phyloP scores from a whole-genome alignment of 768 basidiomycete species.

The Amanita pseudoporphyria region DNA sequence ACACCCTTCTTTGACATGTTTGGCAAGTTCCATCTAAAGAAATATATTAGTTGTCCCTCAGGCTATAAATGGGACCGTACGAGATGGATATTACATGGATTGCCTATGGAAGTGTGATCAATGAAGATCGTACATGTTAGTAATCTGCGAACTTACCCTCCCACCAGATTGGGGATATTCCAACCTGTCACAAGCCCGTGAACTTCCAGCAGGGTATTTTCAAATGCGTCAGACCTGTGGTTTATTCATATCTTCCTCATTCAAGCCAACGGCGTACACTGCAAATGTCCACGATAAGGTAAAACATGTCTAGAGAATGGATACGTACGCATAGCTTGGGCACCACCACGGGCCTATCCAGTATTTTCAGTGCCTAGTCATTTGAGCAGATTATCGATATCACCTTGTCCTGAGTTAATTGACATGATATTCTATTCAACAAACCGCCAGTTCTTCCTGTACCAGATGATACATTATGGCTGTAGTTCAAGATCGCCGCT shows the following conservation, averaged over 20 bases:
- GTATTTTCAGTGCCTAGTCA: neutral
- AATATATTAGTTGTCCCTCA: neutral
- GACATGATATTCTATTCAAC: conserved; percentile 68
- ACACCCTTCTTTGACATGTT: conserved; percentile 77
- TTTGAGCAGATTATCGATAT: neutral
- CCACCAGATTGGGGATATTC: conserved; percentile 88
- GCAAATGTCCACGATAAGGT: neutral
- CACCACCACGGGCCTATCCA: conserved; percentile 42
- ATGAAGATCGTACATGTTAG: neutral
- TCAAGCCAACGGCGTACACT: conserved; percentile 77
- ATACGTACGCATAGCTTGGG: conserved; percentile 77
- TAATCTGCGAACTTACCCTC: conserved; percentile 45
- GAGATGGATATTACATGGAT: conserved; percentile 80
- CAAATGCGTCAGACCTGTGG: conserved; percentile 46
- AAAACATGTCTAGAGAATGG: neutral
- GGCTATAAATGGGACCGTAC: conserved; percentile 26
- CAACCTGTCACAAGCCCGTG: conserved; percentile 42
- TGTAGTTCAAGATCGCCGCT: neutral
- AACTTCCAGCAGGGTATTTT: conserved; percentile 2
- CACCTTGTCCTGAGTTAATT: conserved; percentile 76
- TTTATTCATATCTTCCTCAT: conserved; percentile 75
- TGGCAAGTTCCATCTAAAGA: conserved; percentile 66
- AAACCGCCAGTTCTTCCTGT: conserved; percentile 15
- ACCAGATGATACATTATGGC: neutral
- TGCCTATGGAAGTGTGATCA: conserved; percentile 35